Conservation (phyloP, 495 filamentous ascomycete species). For the Tricharina praecox region DNA sequence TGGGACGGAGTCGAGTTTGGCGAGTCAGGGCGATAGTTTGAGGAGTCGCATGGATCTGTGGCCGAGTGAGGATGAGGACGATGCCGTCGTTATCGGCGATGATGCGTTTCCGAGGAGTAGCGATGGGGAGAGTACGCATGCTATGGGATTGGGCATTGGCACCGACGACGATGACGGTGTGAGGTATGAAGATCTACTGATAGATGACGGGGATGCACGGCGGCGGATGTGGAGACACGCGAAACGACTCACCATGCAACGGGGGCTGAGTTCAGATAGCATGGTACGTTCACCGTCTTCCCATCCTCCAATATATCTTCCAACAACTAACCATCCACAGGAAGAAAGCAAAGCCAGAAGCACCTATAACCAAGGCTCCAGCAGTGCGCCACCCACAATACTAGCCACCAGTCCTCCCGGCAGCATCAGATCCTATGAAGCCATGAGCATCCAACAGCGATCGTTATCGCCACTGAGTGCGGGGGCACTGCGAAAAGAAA, state of each 20-base stretch:
- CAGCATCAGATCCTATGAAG: neutral
- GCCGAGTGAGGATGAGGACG: slow-evolving; percentile 71
- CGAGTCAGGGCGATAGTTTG: slow-evolving; percentile 52
- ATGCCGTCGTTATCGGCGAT: slow-evolving; percentile 84
- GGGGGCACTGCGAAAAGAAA: neutral
- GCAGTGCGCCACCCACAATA: neutral
- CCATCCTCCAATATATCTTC: neutral
- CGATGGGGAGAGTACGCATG: neutral
- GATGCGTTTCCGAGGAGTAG: slow-evolving; percentile 31
- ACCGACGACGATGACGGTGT: neutral
- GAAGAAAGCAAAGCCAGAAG: neutral
- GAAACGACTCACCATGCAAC: neutral
- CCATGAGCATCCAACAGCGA: neutral
- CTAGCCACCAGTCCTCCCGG: neutral
- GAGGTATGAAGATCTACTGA: neutral
- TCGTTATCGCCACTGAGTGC: neutral
- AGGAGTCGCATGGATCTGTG: slow-evolving; percentile 90
- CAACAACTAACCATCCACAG: neutral
- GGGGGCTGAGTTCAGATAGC: neutral
- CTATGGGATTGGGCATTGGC: neutral
- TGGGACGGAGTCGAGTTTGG: slow-evolving; percentile 61
- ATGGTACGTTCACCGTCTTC: neutral
- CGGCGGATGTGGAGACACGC: neutral
- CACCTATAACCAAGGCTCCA: neutral
- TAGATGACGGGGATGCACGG: neutral